These are phyloP conservation scores for Heterobasidion annosum DNA, from an alignment of 1,284 basidiomycete species.

Conservation along the genomic window DNA sequence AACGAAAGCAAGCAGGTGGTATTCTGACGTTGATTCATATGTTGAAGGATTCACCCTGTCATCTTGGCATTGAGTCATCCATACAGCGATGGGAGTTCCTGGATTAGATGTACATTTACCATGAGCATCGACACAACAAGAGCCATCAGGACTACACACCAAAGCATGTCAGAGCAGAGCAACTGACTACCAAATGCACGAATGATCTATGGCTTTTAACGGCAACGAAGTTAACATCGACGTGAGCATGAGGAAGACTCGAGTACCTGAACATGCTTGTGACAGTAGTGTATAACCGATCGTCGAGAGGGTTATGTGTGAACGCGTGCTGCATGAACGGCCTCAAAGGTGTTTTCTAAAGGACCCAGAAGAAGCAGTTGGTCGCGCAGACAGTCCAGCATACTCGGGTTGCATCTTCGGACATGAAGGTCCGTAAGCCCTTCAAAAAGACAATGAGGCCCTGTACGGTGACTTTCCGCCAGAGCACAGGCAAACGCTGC, in stretches of 20 bases:
- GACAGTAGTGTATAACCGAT: not conserved
- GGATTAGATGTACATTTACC: conserved; percentile 7
- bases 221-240: not conserved
- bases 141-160: conserved; percentile 26
- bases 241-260: not conserved
- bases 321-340: not conserved
- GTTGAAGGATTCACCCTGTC: not conserved
- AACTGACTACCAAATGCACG: conserved; percentile 57
- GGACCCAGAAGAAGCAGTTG: not conserved
- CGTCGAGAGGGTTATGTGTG: not conserved
- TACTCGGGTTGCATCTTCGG: too few species aligned
- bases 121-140: not conserved
- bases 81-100: not conserved
- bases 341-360: not conserved
- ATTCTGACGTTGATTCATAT: not conserved
- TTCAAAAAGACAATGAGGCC: too few species aligned
- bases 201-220: conserved; percentile 48
- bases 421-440: too few species aligned
- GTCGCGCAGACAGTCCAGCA: not conserved
- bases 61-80: not conserved
- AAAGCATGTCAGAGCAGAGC: conserved; percentile 64
- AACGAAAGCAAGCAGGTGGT: not conserved
- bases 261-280: not conserved
- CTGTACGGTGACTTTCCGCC: too few species aligned
- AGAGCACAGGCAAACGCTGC: too few species aligned